Conservation (phyloP, 495 filamentous ascomycete species). For the Penicillium dipodomyicola region DNA sequence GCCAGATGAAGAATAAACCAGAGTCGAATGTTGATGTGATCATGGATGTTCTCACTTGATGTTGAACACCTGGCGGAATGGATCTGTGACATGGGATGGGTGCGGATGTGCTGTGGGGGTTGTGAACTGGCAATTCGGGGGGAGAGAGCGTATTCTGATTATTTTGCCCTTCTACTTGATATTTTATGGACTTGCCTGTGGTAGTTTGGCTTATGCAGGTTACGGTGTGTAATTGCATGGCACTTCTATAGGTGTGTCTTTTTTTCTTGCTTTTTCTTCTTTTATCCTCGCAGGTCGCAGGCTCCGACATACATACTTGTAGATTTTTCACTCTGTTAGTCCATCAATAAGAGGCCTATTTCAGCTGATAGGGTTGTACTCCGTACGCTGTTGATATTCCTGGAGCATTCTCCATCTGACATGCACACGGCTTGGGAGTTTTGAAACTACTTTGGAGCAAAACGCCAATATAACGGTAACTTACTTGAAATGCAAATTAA, state of each 20-base stretch:
- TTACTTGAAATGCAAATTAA: background rate
- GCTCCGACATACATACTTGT: background rate
- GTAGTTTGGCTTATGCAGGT: slow-evolving; percentile 11
- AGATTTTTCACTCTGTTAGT: background rate
- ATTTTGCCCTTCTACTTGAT: slow-evolving; percentile 13
- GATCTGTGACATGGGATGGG: background rate
- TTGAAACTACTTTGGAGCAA: background rate
- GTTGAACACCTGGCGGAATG: background rate
- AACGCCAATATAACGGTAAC: background rate
- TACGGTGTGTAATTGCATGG: slow-evolving; percentile 1
- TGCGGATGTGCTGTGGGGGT: background rate
- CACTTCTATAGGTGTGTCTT: background rate
- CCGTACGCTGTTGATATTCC: background rate
- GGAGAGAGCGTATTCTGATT: background rate
- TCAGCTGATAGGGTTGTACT: no score
- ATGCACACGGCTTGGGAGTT: background rate
- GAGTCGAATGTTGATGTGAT: slow-evolving; percentile 20
- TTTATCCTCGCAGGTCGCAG: no score
- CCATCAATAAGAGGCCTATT: no score
- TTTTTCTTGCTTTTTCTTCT: no score
- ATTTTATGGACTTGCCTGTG: slow-evolving; percentile 13
- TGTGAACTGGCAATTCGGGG: background rate
- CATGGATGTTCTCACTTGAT: slow-evolving; percentile 21
- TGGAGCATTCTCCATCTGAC: background rate
- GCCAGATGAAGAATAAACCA: background rate